These are phyloP conservation scores for Blastobotrys apis DNA, from an alignment of 1,139 yeast species.

Conservation along the genomic window DNA sequence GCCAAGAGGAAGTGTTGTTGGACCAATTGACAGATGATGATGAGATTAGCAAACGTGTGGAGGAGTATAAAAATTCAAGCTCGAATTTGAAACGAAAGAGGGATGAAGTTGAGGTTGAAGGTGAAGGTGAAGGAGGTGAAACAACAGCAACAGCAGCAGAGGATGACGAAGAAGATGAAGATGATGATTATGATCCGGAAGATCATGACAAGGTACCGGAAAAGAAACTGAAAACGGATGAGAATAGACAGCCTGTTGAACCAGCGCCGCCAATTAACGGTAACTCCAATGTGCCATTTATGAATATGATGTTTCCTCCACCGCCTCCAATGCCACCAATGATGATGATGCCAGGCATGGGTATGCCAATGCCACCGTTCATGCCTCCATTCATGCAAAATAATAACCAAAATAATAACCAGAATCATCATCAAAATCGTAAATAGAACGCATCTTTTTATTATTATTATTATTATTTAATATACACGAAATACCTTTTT, in stretches of 20 bases:
- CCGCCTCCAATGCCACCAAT: slow-evolving; percentile 14
- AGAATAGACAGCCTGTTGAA: not conserved
- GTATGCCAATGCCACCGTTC: slow-evolving; percentile 18
- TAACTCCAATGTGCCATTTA: too few relatives aligned
- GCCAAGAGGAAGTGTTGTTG: slow-evolving; percentile 63
- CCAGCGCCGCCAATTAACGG: not conserved
- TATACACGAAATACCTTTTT: not conserved
- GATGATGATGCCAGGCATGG: slow-evolving; percentile 20
- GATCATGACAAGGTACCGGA: not conserved
- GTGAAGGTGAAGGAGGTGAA: slow-evolving; percentile 12
- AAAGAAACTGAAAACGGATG: not conserved
- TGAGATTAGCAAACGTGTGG: slow-evolving; percentile 52
- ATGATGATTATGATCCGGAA: not conserved
- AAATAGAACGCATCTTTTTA: not conserved
- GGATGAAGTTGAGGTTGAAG: slow-evolving; percentile 16
- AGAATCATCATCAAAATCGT: not conserved
- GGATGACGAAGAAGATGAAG: slow-evolving; percentile 10
- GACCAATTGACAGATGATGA: slow-evolving; percentile 65
- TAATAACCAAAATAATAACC: slow-evolving; percentile 5
- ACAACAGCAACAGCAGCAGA: slow-evolving; percentile 8
- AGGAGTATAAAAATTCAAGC: slow-evolving; percentile 38
- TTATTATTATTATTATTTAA: not conserved
- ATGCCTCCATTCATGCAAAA: slow-evolving; percentile 21
- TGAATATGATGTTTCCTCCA: too few relatives aligned
- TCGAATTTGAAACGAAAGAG: slow-evolving; percentile 15